A percentile compares a stretch with the other conserved stretches of the same genome.
Conservation (phyloP, 176 grass and related monocot genomes). For the Olyra latifolia region DNA sequence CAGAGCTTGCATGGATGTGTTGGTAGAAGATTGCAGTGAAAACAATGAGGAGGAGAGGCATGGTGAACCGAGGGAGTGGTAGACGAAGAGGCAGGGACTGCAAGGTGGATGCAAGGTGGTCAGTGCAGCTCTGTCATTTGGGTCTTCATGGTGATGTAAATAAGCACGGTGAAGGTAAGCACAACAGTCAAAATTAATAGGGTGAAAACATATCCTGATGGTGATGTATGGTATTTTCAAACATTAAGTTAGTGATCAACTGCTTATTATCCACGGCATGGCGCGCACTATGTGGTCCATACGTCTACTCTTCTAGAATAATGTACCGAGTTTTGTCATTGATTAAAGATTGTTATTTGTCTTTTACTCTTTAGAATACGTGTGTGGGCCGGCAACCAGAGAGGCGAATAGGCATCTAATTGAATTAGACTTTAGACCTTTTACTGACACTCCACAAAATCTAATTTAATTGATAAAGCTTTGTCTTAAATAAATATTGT, state of each 20-base stretch:
- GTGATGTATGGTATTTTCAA: background rate
- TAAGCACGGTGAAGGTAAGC: background rate
- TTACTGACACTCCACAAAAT: no score
- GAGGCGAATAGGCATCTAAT: no score
- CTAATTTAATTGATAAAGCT: no score
- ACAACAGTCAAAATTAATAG: background rate
- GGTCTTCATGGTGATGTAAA: background rate
- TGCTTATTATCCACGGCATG: background rate
- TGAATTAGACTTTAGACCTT: no score
- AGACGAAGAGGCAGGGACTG: background rate
- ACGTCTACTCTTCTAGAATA: background rate
- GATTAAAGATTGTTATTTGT: no score
- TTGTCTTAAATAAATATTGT: no score
- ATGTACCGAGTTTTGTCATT: no score
- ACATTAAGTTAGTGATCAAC: background rate
- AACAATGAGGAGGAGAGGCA: background rate
- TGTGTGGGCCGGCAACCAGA: no score
- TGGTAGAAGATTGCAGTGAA: background rate
- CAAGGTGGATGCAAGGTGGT: background rate
- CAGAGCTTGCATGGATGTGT: background rate
- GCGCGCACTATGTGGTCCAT: background rate
- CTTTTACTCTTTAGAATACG: no score
- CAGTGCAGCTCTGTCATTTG: background rate
- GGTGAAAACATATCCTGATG: background rate
- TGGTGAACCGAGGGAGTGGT: conserved; percentile 10